A percentile compares a stretch with the other conserved stretches of the same genome.
These are phyloP conservation scores for Beauveria rudraprayagi DNA, from an alignment of 2,329 filamentous ascomycete species.

Conservation along the genomic window DNA sequence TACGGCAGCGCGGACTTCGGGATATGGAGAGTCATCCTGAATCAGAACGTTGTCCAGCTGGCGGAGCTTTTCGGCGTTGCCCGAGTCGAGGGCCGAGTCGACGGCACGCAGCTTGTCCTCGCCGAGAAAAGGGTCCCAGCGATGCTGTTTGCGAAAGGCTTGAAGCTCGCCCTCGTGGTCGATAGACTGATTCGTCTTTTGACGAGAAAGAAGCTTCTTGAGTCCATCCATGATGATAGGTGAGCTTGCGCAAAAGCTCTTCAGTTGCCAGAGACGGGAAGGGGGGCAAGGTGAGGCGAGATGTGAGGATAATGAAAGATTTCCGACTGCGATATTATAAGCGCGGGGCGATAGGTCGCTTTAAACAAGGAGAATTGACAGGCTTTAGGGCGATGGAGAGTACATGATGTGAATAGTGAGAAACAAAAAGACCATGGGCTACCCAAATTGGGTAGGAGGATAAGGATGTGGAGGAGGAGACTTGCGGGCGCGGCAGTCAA, in stretches of 20 bases:
- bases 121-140: constrained; percentile 50
- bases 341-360: neutral
- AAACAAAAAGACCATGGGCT: neutral
- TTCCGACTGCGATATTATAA: neutral
- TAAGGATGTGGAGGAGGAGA: constrained; percentile 5
- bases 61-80: constrained; percentile 36
- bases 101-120: constrained; percentile 44
- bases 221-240: neutral
- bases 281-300: neutral
- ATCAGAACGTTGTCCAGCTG: constrained; percentile 38
- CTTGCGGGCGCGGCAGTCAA: neutral
- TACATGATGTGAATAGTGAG: too few relatives aligned
- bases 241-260: neutral
- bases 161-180: constrained; percentile 24
- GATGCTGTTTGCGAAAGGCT: constrained; percentile 41
- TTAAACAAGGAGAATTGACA: neutral
- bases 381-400: too few relatives aligned
- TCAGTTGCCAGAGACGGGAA: neutral
- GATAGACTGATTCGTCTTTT: constrained; percentile 9
- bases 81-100: constrained; percentile 36
- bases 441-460: constrained; percentile 9
- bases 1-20: constrained; percentile 32
- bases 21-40: constrained; percentile 49
- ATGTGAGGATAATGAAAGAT: neutral
- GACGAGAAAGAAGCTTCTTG: constrained; percentile 9